Percentiles rank a stretch among this genome's conserved stretches.
phyloP scores from a whole-genome alignment of 73 alveolate species.

The Paramecium sexaurelia region DNA sequence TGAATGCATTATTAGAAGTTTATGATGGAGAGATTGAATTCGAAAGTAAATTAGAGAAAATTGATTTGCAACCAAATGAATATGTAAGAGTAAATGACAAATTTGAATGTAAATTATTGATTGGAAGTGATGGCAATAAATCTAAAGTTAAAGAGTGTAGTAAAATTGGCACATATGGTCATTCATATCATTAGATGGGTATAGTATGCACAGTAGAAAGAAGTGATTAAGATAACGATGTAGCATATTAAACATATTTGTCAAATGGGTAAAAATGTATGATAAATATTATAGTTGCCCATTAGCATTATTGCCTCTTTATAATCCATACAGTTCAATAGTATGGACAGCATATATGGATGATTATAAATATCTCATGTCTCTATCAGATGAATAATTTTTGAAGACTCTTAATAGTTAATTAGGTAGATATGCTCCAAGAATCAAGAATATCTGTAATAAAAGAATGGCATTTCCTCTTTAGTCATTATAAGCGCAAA shows the following conservation, averaged over 20 bases:
- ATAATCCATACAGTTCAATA: slow-evolving; percentile 75
- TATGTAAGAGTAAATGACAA: slow-evolving; percentile 42
- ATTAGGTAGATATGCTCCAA: slow-evolving; percentile 72
- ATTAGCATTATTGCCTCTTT: slow-evolving; percentile 81
- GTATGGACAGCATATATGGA: slow-evolving; percentile 83
- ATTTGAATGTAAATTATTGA: slow-evolving; percentile 70
- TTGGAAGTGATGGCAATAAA: slow-evolving; percentile 87
- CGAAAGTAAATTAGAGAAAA: slow-evolving; percentile 53
- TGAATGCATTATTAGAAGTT: slow-evolving; percentile 4
- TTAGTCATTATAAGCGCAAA: slow-evolving; percentile 38
- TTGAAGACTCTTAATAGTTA: slow-evolving; percentile 71
- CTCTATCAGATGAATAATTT: slow-evolving; percentile 68
- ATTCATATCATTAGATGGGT: slow-evolving; percentile 76
- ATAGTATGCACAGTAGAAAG: slow-evolving; percentile 78
- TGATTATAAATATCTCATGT: slow-evolving; percentile 58
- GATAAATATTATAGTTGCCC: slow-evolving; percentile 58
- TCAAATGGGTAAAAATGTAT: slow-evolving; percentile 64
- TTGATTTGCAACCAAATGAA: slow-evolving; percentile 2
- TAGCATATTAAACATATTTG: slow-evolving; percentile 76
- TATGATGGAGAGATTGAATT: slow-evolving; percentile 39
- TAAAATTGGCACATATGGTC: slow-evolving; percentile 73
- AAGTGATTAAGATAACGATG: slow-evolving; percentile 50
- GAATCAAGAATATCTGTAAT: slow-evolving; percentile 65
- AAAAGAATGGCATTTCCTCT: slow-evolving; percentile 79
- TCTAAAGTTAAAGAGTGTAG: slow-evolving; percentile 72